Base-by-base conservation (phyloP, 331 rosid genomes). In the Stylosanthes scabra region DNA sequence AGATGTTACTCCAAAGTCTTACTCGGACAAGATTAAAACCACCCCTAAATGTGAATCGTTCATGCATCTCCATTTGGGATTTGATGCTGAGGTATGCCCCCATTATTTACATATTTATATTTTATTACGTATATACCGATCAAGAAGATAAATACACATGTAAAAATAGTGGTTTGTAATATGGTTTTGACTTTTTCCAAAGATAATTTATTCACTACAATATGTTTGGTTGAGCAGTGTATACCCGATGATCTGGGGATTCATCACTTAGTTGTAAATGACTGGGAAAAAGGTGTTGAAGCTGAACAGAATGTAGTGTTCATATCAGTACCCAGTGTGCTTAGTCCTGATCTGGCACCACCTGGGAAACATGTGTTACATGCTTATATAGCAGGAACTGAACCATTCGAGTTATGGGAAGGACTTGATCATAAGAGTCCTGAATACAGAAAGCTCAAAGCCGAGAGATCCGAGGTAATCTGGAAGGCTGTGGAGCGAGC, bases 1-100 rank as follows among this genome's bases (percentile, higher is more conserved):
- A 79, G 87, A 88, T 62, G 83, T 63, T 59, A 81, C 89, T 77
- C 96, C 97, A 14, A 88, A 85, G 80, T 83, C 92, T 46, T 89
- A 83, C 51, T 50, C 75, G 15, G 91, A 91, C 58, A 82, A 87
- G 77, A 76, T 86, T 63, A 79, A 68, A 68, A 62, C n/a, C 11
- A 91, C 91, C 45, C 88, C 87, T 46, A 91, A 89, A 75, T 93
- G 98, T 68, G 98, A 91, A 74, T 93, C 98, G 3, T 93, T 93
- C 92, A 93, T 93, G 98, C 98, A 93, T 86, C 98, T 93, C 82
- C 98, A 93, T 83, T 80, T 93, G 78, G 98, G 97, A 60, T 91
- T 93, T 71, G 96, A 88, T 77, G 85, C 94, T 3, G 84, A 89
- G 93, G 98, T 93, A 56, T 61, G 82, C 66, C 40, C 25, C 25